Evolutionary conservation across 140 eudicot species (phyloP), one percentile per base, ranked within the genome.

Genomic region (Anethum foeniculum): DNA sequence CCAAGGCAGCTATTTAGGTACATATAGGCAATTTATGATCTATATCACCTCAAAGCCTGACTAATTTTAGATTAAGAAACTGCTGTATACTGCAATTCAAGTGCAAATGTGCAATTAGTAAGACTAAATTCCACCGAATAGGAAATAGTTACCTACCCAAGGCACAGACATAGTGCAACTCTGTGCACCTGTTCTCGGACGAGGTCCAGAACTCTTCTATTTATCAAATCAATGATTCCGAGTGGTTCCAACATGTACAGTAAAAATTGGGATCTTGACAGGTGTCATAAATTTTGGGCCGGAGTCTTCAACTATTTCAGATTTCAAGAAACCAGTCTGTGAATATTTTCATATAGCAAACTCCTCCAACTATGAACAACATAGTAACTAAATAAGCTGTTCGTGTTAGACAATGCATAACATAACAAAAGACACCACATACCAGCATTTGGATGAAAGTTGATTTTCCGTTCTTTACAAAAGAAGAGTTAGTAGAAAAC

Each of bases 371-470:
- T 4, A 23, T 36, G 2, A 21, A 72, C 0, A 48, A 9, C 58
- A 47, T 14, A 34, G 11, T 0, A 72, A 72, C 5, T 14, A n/a
- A 62, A 25, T 62, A 75, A 41, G 44, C 44, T 41, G 6, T 41
- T 41, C 6, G 6, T 41, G 44, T 41, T 41, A 41, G 44, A 41
- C 44, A 41, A 41, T 41, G 46, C 4, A 41, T 41, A 41, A 41
- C 46, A 41, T 41, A 4, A 41, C 34, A 77, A 44, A 77, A 44
- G 64, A 13, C 64, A 27, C 60, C 48, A 78, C 1, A 7, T 89
- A 94, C 98, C 98, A 94, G 93, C 97, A 94, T 90, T 34, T 94
- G 89, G 64, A 92, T 92, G 76, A 94, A 94, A 4, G 97, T 92
- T 1, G 97, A 90, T 88, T 94, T 92, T 71, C 98, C 98, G 43